Base-by-base conservation (phyloP, 805 yeast genomes). In the Jamesozyma lodderae region DNA sequence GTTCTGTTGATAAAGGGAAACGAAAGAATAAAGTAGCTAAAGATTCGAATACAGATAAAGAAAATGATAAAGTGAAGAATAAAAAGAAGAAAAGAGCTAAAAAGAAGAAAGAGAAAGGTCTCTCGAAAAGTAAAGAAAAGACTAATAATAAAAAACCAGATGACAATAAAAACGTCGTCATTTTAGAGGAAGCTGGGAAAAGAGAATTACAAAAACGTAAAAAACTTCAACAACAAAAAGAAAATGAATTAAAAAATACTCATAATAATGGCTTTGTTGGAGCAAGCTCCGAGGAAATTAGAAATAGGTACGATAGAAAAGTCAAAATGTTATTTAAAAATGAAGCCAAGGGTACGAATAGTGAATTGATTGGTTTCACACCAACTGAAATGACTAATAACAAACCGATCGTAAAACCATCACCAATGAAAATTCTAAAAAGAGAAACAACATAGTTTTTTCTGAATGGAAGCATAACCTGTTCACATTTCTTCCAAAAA, bases 161-260 rank as follows among this genome's bases (percentile, higher is more conserved):
- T 19, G 11, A 21, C 26, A 22, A 13, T 32, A 25, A 8, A 16
- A 53, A 52, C 33, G 43, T 52, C 8, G 60, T 56, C 3, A 55
- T 57, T 2, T 39, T 57, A 15, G 62, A 55, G 29, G 60, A 54
- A 11, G 61, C 60, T 14, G 60, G 60, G 10, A 52, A 49, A 34
- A 55, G 45, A 41, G 59, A 55, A 28, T 31, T 57, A 27, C 53
- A 49, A 35, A 51, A 53, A 39, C 44, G 58, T 31, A 52, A 48
- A 30, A 51, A 48, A 29, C 28, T 48, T 21, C 42, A 47, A 24
- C 39, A 43, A 35, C 46, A 44, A 38, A 44, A 39, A 35, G 48
- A 44, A 29, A 37, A 26, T 10, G 44, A 40, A 28, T 6, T 11
- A 15, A 28, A 28, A 16, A 28, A 28, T 7, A 25, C 28, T 13